These are phyloP conservation scores for Przewalskia tangutica DNA, from an alignment of 257 asterid species.

Conservation along the genomic window DNA sequence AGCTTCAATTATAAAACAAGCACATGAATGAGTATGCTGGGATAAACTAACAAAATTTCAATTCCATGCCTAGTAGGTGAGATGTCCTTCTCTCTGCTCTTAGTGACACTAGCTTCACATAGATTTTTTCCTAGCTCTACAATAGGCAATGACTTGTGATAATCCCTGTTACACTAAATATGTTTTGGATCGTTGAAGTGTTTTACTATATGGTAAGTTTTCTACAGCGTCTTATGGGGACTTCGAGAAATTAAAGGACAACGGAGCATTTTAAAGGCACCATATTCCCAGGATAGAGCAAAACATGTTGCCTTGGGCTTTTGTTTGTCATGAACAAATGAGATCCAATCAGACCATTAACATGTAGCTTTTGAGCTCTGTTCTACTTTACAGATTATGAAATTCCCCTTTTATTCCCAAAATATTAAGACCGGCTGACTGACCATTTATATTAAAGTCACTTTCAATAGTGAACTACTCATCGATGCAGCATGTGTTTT, in stretches of 20 bases:
- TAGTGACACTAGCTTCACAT: neutral
- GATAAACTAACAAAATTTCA: neutral
- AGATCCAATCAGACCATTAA: neutral
- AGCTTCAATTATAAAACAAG: neutral
- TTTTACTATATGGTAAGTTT: too few relatives aligned
- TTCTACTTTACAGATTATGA: neutral
- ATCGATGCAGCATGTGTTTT: neutral
- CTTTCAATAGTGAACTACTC: neutral
- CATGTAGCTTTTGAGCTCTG: neutral
- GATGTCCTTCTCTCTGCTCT: neutral
- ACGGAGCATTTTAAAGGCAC: too few relatives aligned
- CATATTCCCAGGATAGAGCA: too few relatives aligned
- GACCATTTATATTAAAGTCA: neutral
- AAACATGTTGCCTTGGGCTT: neutral
- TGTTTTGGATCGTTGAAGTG: too few relatives aligned
- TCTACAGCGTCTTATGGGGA: neutral
- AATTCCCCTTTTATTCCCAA: neutral
- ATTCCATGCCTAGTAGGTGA: neutral
- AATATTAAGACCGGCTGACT: neutral
- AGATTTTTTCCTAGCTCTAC: too few relatives aligned
- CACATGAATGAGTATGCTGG: conserved; percentile 5
- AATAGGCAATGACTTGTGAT: too few relatives aligned
- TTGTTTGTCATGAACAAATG: neutral
- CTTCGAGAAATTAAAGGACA: neutral
- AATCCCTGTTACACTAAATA: too few relatives aligned